These are phyloP conservation scores for Globisporangium canariense DNA, from an alignment of 352 stramenopile genomes.

Conservation along the genomic window DNA sequence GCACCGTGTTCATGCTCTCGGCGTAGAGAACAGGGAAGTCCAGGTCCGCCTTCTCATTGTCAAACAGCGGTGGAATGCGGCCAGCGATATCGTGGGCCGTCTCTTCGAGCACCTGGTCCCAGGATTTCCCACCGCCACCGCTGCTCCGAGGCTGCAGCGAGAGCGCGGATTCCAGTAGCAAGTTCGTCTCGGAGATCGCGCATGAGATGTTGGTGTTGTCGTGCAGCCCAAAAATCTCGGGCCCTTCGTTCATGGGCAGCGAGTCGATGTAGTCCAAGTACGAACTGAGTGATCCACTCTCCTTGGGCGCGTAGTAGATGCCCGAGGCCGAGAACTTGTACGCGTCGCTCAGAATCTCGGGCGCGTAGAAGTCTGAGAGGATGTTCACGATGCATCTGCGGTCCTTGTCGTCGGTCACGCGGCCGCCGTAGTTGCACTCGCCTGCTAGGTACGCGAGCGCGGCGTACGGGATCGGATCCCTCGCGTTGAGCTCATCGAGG, in stretches of 20 bases:
- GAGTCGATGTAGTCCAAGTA: conserved; percentile 83
- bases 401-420: conserved; percentile 95
- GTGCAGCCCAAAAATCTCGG: conserved; percentile 84
- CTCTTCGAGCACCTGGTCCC: conserved; percentile 86
- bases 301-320: conserved; percentile 69
- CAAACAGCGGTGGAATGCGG: conserved; percentile 74
- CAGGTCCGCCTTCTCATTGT: conserved; percentile 88
- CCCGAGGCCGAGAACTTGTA: conserved; percentile 86
- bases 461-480: conserved; percentile 85
- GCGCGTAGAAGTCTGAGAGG: conserved; percentile 81
- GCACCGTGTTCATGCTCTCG: conserved; percentile 89
- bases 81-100: conserved; percentile 85
- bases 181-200: conserved; percentile 82
- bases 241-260: conserved; percentile 81
- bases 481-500: conserved; percentile 58
- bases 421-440: conserved; percentile 94
- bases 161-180: conserved; percentile 86
- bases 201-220: conserved; percentile 89
- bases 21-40: conserved; percentile 80
- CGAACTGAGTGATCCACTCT: conserved; percentile 31
- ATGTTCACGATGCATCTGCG: conserved; percentile 84
- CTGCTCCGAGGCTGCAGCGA: conserved; percentile 86
- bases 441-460: conserved; percentile 90
- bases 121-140: conserved; percentile 83
- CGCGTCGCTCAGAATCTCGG: conserved; percentile 64